phyloP scores from a whole-genome alignment of 23 red algal species.

The Gracilaria gracilis region DNA sequence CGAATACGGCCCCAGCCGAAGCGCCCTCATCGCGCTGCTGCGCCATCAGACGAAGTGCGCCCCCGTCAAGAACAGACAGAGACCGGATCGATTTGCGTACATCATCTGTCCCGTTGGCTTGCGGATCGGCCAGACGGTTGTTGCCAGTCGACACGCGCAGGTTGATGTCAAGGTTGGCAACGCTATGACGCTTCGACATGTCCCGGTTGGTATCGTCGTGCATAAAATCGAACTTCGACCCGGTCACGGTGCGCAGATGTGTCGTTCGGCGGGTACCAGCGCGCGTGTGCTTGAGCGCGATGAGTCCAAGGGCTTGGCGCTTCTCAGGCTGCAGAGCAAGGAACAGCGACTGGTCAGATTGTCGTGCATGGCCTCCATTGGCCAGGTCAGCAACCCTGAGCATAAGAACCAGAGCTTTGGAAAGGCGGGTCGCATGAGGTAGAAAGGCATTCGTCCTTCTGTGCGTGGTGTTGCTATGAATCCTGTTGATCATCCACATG shows the following conservation, averaged over 20 bases:
- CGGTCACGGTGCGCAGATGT: conserved; percentile 81
- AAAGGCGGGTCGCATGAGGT: conserved; percentile 93
- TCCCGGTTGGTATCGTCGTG: conserved; percentile 91
- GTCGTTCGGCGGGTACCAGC: conserved; percentile 91
- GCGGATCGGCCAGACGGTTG: conserved; percentile 77
- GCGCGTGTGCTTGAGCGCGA: conserved; percentile 87
- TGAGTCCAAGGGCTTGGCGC: conserved; percentile 63
- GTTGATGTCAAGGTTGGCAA: conserved; percentile 94
- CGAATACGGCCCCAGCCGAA: conserved; percentile 95
- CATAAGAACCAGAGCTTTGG: conserved; percentile 95
- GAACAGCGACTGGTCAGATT: conserved; percentile 86
- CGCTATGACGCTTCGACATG: conserved; percentile 83
- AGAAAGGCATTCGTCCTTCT: conserved; percentile 81
- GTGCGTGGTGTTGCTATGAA: conserved; percentile 99
- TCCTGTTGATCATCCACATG: conserved; percentile 97
- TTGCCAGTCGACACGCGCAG: conserved; percentile 50
- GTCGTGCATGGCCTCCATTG: conserved; percentile 94
- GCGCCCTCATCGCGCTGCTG: conserved; percentile 84
- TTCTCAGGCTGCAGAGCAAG: conserved; percentile 86
- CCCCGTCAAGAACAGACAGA: conserved; percentile 26
- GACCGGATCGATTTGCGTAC: conserved; percentile 84
- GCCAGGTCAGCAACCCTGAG: conserved; percentile 94
- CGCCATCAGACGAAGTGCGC: conserved; percentile 71
- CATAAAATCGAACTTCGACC: conserved; percentile 97
- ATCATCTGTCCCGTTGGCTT: conserved; percentile 93